phyloP scores from a whole-genome alignment of 148 eudicot species.

The Spergularia bocconei region DNA sequence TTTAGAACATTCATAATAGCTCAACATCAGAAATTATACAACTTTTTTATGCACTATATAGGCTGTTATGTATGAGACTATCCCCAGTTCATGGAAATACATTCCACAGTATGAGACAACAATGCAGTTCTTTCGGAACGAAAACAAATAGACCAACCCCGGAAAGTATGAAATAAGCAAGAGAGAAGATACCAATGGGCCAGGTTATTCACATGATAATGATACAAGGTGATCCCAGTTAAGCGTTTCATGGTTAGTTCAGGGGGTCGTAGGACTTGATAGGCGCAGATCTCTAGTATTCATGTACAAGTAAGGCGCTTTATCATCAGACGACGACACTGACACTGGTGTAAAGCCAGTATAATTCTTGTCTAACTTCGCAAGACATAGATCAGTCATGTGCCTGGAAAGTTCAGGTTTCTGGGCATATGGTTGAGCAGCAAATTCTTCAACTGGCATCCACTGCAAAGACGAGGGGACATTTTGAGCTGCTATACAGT shows the following conservation, averaged over 20 bases:
- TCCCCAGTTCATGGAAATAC: not conserved
- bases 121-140: too few relatives aligned
- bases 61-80: too few relatives aligned
- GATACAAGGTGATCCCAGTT: not conserved
- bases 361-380: conserved; percentile 50
- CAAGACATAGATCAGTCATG: conserved; percentile 42
- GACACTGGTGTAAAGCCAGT: conserved; percentile 48
- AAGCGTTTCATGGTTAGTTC: conserved; percentile 23
- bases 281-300: conserved; percentile 41
- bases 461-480: conserved; percentile 36
- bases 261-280: conserved; percentile 12
- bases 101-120: not conserved
- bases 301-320: conserved; percentile 41
- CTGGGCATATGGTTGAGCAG: conserved; percentile 49
- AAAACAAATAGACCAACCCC: too few relatives aligned
- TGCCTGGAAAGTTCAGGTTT: conserved; percentile 36
- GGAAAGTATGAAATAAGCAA: not conserved
- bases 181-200: not conserved
- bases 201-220: not conserved
- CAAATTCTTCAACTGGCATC: conserved; percentile 63
- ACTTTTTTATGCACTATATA: too few relatives aligned
- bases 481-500: not conserved
- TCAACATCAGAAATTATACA: too few relatives aligned
- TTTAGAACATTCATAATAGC: too few relatives aligned
- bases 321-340: conserved; percentile 24